Evolutionary conservation across 1,284 basidiomycete species (phyloP).

Genomic region (Lignosus rhinocerotis): DNA sequence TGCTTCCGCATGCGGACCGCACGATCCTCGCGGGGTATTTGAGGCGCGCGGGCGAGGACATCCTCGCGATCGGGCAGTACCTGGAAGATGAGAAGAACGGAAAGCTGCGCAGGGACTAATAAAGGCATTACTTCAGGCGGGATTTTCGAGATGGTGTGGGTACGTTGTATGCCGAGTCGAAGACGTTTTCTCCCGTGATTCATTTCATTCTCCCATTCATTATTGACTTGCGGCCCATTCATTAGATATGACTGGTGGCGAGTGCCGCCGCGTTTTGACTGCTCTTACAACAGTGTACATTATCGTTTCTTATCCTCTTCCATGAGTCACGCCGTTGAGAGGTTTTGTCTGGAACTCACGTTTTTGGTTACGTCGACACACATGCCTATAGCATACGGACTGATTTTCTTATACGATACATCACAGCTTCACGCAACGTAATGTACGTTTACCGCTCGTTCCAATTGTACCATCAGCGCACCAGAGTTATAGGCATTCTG

Average conservation of each 20-base stretch:
- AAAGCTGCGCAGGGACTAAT: constrained; percentile 44
- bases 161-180: too few relatives aligned
- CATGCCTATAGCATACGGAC: constrained; percentile 10
- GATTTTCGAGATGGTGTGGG: too few relatives aligned
- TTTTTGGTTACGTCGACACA: constrained; percentile 5
- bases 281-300: constrained; percentile 1
- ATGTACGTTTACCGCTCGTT: constrained; percentile 30
- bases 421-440: constrained; percentile 13
- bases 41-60: constrained; percentile 72
- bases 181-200: neutral
- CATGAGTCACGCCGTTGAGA: constrained; percentile 1
- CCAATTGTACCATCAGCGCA: constrained; percentile 19
- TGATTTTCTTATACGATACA: constrained; percentile 15
- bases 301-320: neutral
- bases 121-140: neutral
- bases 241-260: neutral
- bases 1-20: constrained; percentile 78
- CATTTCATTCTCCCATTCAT: neutral
- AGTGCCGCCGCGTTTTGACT: neutral
- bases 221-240: neutral
- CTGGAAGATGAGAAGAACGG: constrained; percentile 86
- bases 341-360: neutral
- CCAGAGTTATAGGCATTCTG: constrained; percentile 15
- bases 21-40: constrained; percentile 72
- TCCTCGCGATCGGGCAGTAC: constrained; percentile 84